Evolutionary conservation across 2,329 filamentous ascomycete genomes (phyloP), one percentile per base, ranked within the genome.

Genomic region (Aspergillus oerlinghausenensis): DNA sequence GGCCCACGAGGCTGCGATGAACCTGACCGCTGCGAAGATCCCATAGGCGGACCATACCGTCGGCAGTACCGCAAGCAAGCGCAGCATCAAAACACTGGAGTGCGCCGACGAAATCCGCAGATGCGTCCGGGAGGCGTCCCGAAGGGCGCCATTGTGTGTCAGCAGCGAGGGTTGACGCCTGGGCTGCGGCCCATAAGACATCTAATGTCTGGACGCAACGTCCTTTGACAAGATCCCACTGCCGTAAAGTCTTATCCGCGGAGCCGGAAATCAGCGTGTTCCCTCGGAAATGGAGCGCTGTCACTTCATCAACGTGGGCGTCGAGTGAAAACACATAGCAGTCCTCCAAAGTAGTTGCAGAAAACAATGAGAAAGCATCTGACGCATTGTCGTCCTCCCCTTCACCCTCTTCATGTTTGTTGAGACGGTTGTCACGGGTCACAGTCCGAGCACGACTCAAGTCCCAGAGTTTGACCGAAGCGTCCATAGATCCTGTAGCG

Each of bases 161-260:
- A 2, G 83, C 81, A 51, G 82, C 82, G 55, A 90, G 81, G 4
- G 84, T 87, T 9, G 87, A 89, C 11, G 91, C 90, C 76, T 97
- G 92, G 2, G 94, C 92, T 4, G 94, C 92, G 9, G 94, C 94
- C 94, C 94, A 99, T 72, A 99, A 89, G 6, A 99, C 93, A 74
- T 99, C 94, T 50, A 99, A 80, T 2, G 94, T 99, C 75, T 99
- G 94, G 54, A 99, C 90, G 73, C 94, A 97, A 50, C 94, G 88
- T n/a, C 94, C 94, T 72, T 92, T 97, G 67, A 93, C 90, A 51
- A 99, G 82, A 78, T 99, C 94, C 94, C 94, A 99, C 73, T 99
- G 94, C 48, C 94, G 87, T 55, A 99, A 80, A 1, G 94, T 99
- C 81, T 99, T 99, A 77, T 99, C 94, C 0, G 94, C 89, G 7